Evolutionary conservation across 2,329 filamentous ascomycete genomes (phyloP).

Genomic region (Alternaria metachromatica): DNA sequence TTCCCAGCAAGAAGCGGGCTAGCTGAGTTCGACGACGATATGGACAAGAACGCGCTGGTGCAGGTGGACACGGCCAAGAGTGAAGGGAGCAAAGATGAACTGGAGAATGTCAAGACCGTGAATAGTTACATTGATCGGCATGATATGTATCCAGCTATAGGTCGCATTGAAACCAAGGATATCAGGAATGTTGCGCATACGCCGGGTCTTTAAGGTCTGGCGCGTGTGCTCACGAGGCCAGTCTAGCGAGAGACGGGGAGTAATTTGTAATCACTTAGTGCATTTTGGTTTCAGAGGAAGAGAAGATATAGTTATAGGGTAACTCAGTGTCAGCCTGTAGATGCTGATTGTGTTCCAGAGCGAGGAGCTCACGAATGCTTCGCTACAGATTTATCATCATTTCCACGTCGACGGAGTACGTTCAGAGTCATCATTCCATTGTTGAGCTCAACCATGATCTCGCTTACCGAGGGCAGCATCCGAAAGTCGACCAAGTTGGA

Average conservation of each 20-base stretch:
- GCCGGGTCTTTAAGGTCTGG: neutral
- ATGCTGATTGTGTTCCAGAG: neutral
- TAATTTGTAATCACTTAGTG: neutral
- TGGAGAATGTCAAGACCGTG: constrained; percentile 40
- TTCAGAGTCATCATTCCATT: neutral
- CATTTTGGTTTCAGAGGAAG: neutral
- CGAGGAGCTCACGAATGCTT: neutral
- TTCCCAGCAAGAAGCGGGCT: constrained; percentile 10
- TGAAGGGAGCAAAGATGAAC: constrained; percentile 22
- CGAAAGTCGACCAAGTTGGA: neutral
- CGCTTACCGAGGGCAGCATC: neutral
- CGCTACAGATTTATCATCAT: neutral
- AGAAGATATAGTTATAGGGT: neutral
- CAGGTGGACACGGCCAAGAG: constrained; percentile 37
- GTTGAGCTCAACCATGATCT: neutral
- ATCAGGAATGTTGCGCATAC: constrained; percentile 41
- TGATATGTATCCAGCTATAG: constrained; percentile 50
- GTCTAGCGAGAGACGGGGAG: neutral
- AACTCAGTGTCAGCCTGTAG: neutral
- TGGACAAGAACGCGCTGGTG: constrained; percentile 34
- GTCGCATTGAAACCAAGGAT: constrained; percentile 49
- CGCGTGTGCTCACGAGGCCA: neutral
- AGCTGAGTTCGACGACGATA: neutral
- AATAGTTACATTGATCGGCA: constrained; percentile 51
- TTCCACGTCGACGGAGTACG: neutral